Base-by-base conservation (phyloP, 1,284 basidiomycete genomes). In the Fistulina hepatica region DNA sequence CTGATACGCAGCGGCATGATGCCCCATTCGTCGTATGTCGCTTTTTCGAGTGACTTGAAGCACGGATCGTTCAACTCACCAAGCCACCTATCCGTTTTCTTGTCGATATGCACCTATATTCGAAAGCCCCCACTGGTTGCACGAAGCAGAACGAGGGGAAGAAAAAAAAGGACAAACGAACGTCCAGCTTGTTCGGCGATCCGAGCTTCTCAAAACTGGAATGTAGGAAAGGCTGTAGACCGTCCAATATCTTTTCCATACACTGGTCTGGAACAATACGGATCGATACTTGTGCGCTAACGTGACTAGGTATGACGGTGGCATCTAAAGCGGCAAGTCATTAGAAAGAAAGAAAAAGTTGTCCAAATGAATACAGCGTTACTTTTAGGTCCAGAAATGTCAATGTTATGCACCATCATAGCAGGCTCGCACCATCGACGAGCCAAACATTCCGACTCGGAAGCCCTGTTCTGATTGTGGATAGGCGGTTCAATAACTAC, bases 81-180 rank as follows among this genome's bases (percentile, higher is more conserved):
- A 1, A 97, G 67, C 94, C 94, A 98, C 92, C 93, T 97, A 51
- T 92, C 83, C 0, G 91, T 91, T 1, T 75, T 81, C 46, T 91
- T 85, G 33, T 85, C 79, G 35, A 97, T 76, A 20, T 64, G 67
- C 34, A 93, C 67, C 83, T 91, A 26, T 43, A n/a, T n/a, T n/a
- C n/a, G n/a, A n/a, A n/a, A n/a, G n/a, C n/a, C n/a, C n/a, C n/a
- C 34, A 37, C 12, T 32, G 15, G n/a, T 19, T n/a, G n/a, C n/a
- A 33, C 39, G 21, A 21, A 17, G 34, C 21, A 36, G 22, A 41
- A 38, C 34, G 6, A 31, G 12, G 7, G 34, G 9, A 10, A 12
- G 22, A 19, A 13, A 13, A 8, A 15, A 27, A 22, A 22, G 20
- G 21, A 24, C 26, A 24, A 15, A 5, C 53, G 57, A 44, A 86